Evolutionary conservation across 331 rosid genomes (phyloP).

Genomic region (Arachis monticola): DNA sequence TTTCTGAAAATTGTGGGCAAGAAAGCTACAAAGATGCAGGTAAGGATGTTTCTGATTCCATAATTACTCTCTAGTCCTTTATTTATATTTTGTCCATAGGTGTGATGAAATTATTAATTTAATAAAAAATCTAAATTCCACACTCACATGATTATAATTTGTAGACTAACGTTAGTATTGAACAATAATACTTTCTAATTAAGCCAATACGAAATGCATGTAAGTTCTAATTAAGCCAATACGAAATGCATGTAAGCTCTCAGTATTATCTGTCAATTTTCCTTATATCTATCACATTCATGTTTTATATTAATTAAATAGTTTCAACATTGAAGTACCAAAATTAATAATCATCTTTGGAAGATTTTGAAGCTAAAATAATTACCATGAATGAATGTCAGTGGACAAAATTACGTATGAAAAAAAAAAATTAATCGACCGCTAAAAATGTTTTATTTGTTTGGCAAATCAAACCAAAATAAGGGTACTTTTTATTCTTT

Average conservation of each 20-base stretch:
- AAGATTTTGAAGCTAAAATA: too few relatives aligned
- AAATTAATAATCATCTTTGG: too few relatives aligned
- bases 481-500: too few relatives aligned
- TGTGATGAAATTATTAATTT: neutral
- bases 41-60: constrained; percentile 27
- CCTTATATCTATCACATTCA: neutral
- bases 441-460: too few relatives aligned
- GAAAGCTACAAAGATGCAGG: constrained; percentile 68
- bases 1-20: constrained; percentile 70
- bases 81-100: neutral
- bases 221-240: neutral
- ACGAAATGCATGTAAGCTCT: neutral
- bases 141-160: neutral
- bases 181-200: neutral
- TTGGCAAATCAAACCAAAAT: too few relatives aligned
- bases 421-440: too few relatives aligned
- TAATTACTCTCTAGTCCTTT: neutral
- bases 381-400: too few relatives aligned
- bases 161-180: neutral
- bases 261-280: neutral
- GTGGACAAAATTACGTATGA: too few relatives aligned
- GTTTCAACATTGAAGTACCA: too few relatives aligned
- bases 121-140: neutral
- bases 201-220: neutral
- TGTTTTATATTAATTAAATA: neutral